Conservation (phyloP, 345 rosid species). For the Citrus mangshanensis region DNA sequence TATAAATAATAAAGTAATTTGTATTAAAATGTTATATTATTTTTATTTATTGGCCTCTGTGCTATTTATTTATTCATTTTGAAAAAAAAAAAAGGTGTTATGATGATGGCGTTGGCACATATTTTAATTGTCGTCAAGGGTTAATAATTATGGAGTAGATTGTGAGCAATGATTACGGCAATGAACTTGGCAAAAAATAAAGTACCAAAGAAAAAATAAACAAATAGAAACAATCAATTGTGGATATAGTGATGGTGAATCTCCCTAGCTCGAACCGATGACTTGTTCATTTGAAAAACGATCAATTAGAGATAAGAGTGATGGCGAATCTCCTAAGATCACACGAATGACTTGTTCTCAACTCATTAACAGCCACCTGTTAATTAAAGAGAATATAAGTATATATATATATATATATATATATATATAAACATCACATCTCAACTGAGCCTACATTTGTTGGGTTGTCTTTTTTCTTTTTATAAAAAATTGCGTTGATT, state of each 20-base stretch:
- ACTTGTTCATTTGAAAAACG: neutral
- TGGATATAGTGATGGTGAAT: too few relatives aligned
- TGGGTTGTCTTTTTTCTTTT: too few relatives aligned
- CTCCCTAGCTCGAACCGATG: neutral
- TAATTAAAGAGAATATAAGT: neutral
- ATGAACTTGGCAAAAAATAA: neutral
- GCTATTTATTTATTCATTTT: neutral
- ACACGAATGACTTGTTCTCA: neutral
- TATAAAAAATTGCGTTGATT: too few relatives aligned
- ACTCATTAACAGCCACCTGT: neutral
- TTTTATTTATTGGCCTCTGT: too few relatives aligned
- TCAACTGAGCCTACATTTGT: neutral
- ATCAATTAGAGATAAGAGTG: too few relatives aligned
- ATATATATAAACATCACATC: neutral
- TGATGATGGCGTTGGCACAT: neutral
- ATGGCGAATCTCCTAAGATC: neutral
- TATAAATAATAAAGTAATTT: too few relatives aligned
- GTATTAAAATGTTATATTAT: too few relatives aligned
- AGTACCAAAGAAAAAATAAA: neutral
- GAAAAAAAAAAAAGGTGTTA: too few relatives aligned
- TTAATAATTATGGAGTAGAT: neutral
- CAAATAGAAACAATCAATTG: neutral
- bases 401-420: too few relatives aligned
- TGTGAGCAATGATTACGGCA: neutral
- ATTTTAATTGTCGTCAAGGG: neutral